These are phyloP conservation scores for Aspergillus persii DNA, from an alignment of 2,329 filamentous ascomycete genomes.

Conservation along the genomic window DNA sequence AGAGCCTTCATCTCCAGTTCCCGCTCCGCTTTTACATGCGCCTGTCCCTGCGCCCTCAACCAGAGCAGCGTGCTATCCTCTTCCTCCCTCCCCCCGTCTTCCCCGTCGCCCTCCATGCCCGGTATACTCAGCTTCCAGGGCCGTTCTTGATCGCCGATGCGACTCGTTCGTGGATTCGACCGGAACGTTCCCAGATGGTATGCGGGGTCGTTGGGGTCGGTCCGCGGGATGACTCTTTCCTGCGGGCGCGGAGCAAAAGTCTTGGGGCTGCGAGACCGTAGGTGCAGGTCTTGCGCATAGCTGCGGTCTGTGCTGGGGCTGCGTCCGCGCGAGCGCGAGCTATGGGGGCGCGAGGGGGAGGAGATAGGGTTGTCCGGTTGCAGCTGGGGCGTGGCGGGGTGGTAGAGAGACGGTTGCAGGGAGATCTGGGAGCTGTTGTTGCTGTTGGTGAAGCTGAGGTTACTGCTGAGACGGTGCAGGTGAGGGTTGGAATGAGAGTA, in stretches of 20 bases:
- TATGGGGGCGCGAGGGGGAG: neutral
- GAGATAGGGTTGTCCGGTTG: neutral
- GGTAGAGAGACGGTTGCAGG: neutral
- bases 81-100: neutral
- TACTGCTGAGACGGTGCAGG: neutral
- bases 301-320: constrained; percentile 17
- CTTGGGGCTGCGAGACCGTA: constrained; percentile 38
- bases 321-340: constrained; percentile 1
- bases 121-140: constrained; percentile 38
- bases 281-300: constrained; percentile 34
- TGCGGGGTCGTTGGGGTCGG: constrained; percentile 24
- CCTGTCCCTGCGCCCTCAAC: neutral
- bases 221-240: constrained; percentile 20
- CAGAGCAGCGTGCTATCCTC: neutral
- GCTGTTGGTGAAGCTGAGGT: neutral
- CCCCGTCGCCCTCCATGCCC: constrained; percentile 17
- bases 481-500: neutral
- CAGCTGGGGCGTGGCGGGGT: neutral
- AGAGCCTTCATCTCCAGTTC: neutral
- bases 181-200: constrained; percentile 34
- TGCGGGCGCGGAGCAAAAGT: constrained; percentile 25
- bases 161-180: constrained; percentile 29
- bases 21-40: neutral
- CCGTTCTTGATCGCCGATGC: constrained; percentile 35
- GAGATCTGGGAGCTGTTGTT: neutral